phyloP scores from a whole-genome alignment of 495 filamentous ascomycete species.

The Ramalina intermedia region DNA sequence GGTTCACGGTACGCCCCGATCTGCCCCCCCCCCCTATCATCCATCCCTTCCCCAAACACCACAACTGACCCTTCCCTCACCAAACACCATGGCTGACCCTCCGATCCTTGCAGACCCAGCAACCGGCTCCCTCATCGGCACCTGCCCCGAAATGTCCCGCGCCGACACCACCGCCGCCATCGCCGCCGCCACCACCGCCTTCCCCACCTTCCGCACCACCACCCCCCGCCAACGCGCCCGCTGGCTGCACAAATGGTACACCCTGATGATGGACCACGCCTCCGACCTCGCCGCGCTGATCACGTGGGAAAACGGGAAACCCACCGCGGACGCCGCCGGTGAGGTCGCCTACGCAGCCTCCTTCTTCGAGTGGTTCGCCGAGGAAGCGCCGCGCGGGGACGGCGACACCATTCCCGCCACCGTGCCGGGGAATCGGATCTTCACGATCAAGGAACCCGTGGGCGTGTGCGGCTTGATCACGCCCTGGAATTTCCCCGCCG shows the following conservation, averaged over 20 bases:
- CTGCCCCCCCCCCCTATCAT: neutral
- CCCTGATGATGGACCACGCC: constrained; percentile 72
- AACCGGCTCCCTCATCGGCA: constrained; percentile 64
- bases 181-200: constrained; percentile 56
- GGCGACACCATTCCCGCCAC: constrained; percentile 64
- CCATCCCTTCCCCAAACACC: neutral
- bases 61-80: neutral
- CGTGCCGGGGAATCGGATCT: constrained; percentile 55
- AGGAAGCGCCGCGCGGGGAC: constrained; percentile 56
- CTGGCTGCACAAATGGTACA: constrained; percentile 80
- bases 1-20: constrained; percentile 41
- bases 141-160: constrained; percentile 64
- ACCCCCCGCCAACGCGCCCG: constrained; percentile 70
- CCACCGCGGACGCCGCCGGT: constrained; percentile 51
- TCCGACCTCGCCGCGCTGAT: constrained; percentile 85
- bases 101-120: too few relatives aligned
- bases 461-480: constrained; percentile 93
- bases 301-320: constrained; percentile 72
- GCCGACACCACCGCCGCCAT: constrained; percentile 69
- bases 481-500: constrained; percentile 91
- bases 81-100: too few relatives aligned
- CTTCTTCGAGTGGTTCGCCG: constrained; percentile 70
- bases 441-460: constrained; percentile 73
- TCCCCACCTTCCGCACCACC: constrained; percentile 57
- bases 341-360: constrained; percentile 58